Evolutionary conservation across 164 flowering plant species (phyloP), one percentile per base, ranked within the genome.

Genomic region (Macadamia tetraphylla): DNA sequence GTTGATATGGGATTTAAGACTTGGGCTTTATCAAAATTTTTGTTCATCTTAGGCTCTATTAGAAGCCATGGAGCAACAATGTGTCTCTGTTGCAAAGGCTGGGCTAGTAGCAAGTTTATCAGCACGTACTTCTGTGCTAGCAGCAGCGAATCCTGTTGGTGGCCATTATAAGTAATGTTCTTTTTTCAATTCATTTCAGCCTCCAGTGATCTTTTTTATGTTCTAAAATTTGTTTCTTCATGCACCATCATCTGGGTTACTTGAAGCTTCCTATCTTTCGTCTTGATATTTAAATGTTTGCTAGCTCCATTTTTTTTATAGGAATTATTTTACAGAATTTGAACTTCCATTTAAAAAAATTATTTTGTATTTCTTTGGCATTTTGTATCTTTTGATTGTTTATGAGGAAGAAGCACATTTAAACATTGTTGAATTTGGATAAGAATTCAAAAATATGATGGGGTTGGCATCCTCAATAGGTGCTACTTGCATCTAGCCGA

Each of bases 61-160:
- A 56, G 99, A 95, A 83, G 98, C 99, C 68, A 95, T 95, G 98
- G 99, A 95, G 76, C 99, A 95, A 74, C 99, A 92, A 69, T 88
- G 98, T 75, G 99, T 95, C 70, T 95, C 99, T 72, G 92, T 95
- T 83, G 99, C 99, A 63, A 95, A 95, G 79, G 99, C 99, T 75
- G 98, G 98, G 74, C 79, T 95, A 60, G 89, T 95, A 32, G 99
- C 99, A 73, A 92, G 98, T 84, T 86, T 95, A 76, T 95, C 99
- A 53, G 98, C 98, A 42, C 80, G 97, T 29, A 92, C 99, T 73
- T 84, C 97, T 75, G 84, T 95, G 66, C 73, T 95, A 73, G 99
- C 99, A 51, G 98, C 99, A 63, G 98, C 99, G 60, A 95, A 95
- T 65, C 99, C 99, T 73, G 97, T 87, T 82, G 97, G 98, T 63